phyloP scores from a whole-genome alignment of 2,329 filamentous ascomycete species.

The Trichoderma pleuroti region DNA sequence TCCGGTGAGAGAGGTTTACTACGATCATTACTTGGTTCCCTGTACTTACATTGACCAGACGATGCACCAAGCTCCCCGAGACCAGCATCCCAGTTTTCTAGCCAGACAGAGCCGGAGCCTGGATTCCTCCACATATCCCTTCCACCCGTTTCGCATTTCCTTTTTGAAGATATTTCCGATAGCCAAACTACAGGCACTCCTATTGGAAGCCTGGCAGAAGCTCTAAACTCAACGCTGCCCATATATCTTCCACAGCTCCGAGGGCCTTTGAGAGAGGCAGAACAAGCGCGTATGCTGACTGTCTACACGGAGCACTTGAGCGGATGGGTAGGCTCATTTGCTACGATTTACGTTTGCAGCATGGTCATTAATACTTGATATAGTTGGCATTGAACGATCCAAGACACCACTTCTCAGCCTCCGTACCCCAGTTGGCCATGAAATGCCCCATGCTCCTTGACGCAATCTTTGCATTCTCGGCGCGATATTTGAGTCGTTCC shows the following conservation, averaged over 20 bases:
- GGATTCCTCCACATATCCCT: background rate
- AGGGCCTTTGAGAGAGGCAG: background rate
- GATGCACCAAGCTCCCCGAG: background rate
- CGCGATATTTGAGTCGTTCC: slow-evolving; percentile 3
- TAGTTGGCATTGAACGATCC: slow-evolving; percentile 15
- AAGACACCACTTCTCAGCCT: slow-evolving; percentile 7
- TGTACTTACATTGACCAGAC: background rate
- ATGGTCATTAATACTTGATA: background rate
- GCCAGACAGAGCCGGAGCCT: background rate
- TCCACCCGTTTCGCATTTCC: background rate
- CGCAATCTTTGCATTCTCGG: slow-evolving; percentile 14
- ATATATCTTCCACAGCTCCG: slow-evolving; percentile 10
- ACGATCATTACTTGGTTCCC: background rate
- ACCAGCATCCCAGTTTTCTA: background rate
- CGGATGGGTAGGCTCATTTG: slow-evolving; percentile 1
- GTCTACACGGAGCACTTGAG: slow-evolving; percentile 2
- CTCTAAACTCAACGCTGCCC: background rate
- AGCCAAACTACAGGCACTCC: background rate
- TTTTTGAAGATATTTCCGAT: background rate
- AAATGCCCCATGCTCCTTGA: slow-evolving; percentile 16
- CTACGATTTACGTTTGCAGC: too few species aligned
- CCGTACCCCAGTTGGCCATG: slow-evolving; percentile 14
- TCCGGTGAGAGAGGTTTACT: background rate
- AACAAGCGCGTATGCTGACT: background rate
- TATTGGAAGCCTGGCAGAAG: background rate